A percentile compares a stretch with the other conserved stretches of the same genome.
Evolutionary conservation across 2,329 filamentous ascomycete species (phyloP).

Genomic region (Monilinia vaccinii-corymbosi): DNA sequence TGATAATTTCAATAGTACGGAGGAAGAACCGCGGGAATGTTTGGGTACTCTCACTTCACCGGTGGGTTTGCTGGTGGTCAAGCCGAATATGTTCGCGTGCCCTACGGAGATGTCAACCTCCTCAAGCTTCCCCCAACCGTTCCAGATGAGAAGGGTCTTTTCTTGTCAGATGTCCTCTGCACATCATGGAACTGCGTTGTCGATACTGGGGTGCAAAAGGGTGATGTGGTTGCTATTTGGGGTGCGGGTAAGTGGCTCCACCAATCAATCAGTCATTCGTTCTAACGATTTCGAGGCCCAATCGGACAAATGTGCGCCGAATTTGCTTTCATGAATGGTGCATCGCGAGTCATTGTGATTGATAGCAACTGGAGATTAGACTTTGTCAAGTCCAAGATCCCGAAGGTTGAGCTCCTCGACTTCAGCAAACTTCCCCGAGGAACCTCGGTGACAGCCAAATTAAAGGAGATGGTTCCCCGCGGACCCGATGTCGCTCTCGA

Average conservation of each 20-base stretch:
- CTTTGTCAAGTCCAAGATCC: constrained; percentile 55
- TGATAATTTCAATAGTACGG: constrained; percentile 46
- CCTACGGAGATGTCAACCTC: constrained; percentile 71
- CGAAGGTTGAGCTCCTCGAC: constrained; percentile 60
- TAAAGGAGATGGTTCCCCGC: constrained; percentile 65
- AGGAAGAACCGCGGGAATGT: constrained; percentile 62
- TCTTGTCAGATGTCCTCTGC: constrained; percentile 68
- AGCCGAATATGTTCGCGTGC: constrained; percentile 78
- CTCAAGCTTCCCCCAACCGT: constrained; percentile 69
- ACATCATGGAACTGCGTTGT: constrained; percentile 78
- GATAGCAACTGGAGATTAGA: constrained; percentile 65
- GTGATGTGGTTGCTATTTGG: constrained; percentile 72
- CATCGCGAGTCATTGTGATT: constrained; percentile 67
- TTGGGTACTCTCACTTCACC: constrained; percentile 69
- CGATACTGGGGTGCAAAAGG: constrained; percentile 71
- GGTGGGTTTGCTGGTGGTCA: constrained; percentile 84
- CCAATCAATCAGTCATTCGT: background rate
- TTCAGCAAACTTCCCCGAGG: constrained; percentile 52
- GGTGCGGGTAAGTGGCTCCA: constrained; percentile 45
- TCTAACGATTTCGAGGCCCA: constrained; percentile 38
- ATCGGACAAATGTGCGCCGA: constrained; percentile 78
- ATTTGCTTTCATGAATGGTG: constrained; percentile 67
- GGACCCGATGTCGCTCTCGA: constrained; percentile 72
- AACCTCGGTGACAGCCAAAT: constrained; percentile 58
- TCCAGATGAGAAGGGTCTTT: constrained; percentile 73